Percentiles rank a stretch among this genome's conserved stretches.
phyloP scores from a whole-genome alignment of 208 protist genomes.

The Histomonas meleagridis region DNA sequence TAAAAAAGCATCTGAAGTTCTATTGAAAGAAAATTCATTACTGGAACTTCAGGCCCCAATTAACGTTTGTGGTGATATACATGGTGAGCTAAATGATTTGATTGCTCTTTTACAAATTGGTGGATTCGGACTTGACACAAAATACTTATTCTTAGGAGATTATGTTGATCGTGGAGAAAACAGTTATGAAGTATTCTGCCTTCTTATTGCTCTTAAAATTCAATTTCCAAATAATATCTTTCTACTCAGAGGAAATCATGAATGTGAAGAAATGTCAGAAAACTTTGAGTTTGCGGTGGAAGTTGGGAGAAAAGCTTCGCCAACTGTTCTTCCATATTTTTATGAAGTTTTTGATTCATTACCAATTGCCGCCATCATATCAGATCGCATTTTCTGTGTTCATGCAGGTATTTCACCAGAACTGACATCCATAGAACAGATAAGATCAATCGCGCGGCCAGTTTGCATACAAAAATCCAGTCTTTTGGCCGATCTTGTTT shows the following conservation, averaged over 20 bases:
- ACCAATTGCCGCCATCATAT: constrained; percentile 89
- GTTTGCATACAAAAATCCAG: constrained; percentile 48
- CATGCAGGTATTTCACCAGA: constrained; percentile 15
- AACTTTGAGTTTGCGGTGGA: constrained; percentile 82
- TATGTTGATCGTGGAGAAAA: constrained; percentile 8
- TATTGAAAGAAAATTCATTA: neutral
- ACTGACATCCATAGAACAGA: constrained; percentile 50
- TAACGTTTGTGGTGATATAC: constrained; percentile 48
- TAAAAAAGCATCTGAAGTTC: no score
- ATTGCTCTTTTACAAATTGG: constrained; percentile 40
- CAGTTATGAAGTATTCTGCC: neutral
- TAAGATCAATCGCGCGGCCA: constrained; percentile 59
- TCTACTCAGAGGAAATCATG: constrained; percentile 91
- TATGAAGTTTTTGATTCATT: constrained; percentile 95
- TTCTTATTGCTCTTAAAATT: neutral
- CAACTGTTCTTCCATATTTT: constrained; percentile 93
- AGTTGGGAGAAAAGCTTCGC: constrained; percentile 79
- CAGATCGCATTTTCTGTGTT: constrained; percentile 97
- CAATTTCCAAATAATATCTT: constrained; percentile 70
- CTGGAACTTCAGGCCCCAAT: neutral
- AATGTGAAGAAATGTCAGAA: constrained; percentile 81
- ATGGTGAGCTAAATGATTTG: constrained; percentile 49
- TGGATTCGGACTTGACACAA: neutral
- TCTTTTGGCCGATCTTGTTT: constrained; percentile 90
- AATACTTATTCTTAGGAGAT: constrained; percentile 3